Percentiles rank a stretch among this genome's conserved stretches.
These are phyloP conservation scores for Pontederia paniculata DNA, from an alignment of 176 grass and related monocot genomes.

Conservation along the genomic window DNA sequence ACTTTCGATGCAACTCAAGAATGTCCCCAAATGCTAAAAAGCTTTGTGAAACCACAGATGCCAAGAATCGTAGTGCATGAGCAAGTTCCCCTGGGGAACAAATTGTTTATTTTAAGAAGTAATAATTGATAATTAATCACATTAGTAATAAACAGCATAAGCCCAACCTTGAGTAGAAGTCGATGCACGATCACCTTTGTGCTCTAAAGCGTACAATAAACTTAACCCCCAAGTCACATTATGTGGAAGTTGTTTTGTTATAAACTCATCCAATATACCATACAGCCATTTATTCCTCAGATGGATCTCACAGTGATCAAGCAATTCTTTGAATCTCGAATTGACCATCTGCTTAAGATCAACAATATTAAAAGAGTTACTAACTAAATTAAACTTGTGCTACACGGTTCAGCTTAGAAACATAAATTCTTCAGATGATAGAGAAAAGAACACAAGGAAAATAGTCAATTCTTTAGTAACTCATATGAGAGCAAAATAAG, in stretches of 20 bases:
- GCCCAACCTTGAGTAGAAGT: slow-evolving; percentile 79
- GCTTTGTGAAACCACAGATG: slow-evolving; percentile 95
- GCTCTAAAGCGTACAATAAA: slow-evolving; percentile 97
- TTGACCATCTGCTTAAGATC: slow-evolving; percentile 64
- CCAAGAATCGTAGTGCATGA: slow-evolving; percentile 91
- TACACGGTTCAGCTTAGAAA: too few species aligned
- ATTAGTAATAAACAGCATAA: slow-evolving; percentile 1
- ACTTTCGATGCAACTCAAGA: slow-evolving; percentile 90
- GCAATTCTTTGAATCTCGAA: slow-evolving; percentile 72
- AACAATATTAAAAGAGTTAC: neutral
- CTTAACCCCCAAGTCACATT: slow-evolving; percentile 98
- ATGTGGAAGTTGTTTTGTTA: slow-evolving; percentile 95
- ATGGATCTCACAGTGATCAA: slow-evolving; percentile 71
- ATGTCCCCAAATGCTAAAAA: slow-evolving; percentile 97
- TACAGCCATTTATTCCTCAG: slow-evolving; percentile 92
- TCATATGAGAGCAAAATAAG: too few species aligned
- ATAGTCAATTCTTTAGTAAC: too few species aligned
- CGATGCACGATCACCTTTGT: slow-evolving; percentile 85
- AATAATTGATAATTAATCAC: slow-evolving; percentile 4
- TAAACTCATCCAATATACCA: slow-evolving; percentile 97
- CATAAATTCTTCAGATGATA: too few species aligned
- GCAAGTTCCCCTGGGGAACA: slow-evolving; percentile 70
- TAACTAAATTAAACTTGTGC: neutral
- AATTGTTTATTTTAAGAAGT: slow-evolving; percentile 10
- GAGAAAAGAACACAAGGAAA: too few species aligned